These are phyloP conservation scores for Bacidia gigantensis DNA, from an alignment of 495 filamentous ascomycete genomes.

Conservation along the genomic window DNA sequence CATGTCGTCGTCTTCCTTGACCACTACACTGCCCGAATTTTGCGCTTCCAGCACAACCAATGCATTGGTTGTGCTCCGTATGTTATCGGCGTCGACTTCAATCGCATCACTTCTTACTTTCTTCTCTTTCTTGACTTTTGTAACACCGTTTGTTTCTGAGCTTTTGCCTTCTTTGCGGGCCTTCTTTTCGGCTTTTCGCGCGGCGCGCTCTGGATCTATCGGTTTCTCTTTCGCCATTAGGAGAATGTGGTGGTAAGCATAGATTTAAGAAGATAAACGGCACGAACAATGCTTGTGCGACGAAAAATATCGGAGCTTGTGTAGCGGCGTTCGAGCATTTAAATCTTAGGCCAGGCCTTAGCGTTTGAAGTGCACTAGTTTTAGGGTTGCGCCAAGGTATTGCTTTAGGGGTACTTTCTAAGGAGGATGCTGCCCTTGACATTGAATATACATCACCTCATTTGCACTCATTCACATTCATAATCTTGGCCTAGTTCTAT, in stretches of 20 bases:
- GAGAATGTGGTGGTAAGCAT: too few relatives aligned
- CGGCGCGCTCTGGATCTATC: constrained; percentile 23
- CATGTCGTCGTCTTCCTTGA: constrained; percentile 41
- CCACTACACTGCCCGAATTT: constrained; percentile 37
- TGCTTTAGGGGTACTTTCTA: too few relatives aligned
- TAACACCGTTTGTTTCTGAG: constrained; percentile 59
- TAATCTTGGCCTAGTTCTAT: neutral
- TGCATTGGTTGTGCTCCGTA: constrained; percentile 29
- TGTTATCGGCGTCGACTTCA: constrained; percentile 42
- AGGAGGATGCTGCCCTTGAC: too few relatives aligned
- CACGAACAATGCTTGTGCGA: too few relatives aligned
- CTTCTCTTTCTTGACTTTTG: constrained; percentile 35
- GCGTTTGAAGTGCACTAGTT: too few relatives aligned
- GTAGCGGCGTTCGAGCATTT: too few relatives aligned
- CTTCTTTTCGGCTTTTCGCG: constrained; percentile 55
- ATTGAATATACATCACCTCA: neutral
- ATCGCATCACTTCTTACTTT: constrained; percentile 14
- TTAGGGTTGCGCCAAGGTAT: too few relatives aligned
- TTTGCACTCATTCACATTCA: neutral
- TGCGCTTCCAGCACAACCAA: constrained; percentile 25
- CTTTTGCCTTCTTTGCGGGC: constrained; percentile 71
- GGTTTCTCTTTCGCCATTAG: constrained; percentile 42
- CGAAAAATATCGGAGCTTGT: too few relatives aligned
- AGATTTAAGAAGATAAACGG: too few relatives aligned
- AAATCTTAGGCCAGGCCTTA: too few relatives aligned